These are phyloP conservation scores for Phytophthora brassicae DNA, from an alignment of 352 stramenopile species.

Conservation along the genomic window DNA sequence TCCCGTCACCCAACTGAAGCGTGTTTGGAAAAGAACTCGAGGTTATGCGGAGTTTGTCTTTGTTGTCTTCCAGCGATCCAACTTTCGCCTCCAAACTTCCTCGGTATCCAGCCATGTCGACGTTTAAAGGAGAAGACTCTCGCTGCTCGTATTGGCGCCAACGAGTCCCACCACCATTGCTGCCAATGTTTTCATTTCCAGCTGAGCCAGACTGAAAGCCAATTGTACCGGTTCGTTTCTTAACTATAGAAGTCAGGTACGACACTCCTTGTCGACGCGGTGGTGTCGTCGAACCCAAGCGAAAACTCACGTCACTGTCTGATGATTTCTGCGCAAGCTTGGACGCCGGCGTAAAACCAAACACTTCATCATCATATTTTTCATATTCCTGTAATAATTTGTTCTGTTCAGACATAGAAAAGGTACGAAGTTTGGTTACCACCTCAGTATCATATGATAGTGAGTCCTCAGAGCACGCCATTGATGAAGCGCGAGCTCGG, in stretches of 20 bases:
- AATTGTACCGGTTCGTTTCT: constrained; percentile 39
- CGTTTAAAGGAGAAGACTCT: constrained; percentile 43
- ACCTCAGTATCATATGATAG: constrained; percentile 40
- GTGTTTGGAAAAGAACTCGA: constrained; percentile 68
- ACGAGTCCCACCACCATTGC: constrained; percentile 29
- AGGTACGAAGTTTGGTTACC: constrained; percentile 50
- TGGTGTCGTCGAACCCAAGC: constrained; percentile 53
- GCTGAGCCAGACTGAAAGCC: constrained; percentile 43
- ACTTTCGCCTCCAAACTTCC: constrained; percentile 40
- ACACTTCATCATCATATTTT: constrained; percentile 74
- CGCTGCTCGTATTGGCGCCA: constrained; percentile 48
- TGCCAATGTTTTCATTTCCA: constrained; percentile 34
- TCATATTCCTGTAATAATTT: constrained; percentile 59
- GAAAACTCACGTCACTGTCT: constrained; percentile 43
- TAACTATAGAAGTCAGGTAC: constrained; percentile 41
- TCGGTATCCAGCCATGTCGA: constrained; percentile 37
- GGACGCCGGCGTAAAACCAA: constrained; percentile 37
- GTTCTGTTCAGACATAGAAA: constrained; percentile 47
- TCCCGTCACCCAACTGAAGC: constrained; percentile 51
- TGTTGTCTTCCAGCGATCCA: constrained; percentile 39
- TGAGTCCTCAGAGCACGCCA: constrained; percentile 52
- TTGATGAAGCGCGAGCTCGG: constrained; percentile 56
- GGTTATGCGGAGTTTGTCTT: constrained; percentile 38
- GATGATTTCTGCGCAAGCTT: constrained; percentile 39
- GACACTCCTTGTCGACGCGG: constrained; percentile 41